phyloP scores from a whole-genome alignment of 768 basidiomycete species.

The Tricholoma sp. region DNA sequence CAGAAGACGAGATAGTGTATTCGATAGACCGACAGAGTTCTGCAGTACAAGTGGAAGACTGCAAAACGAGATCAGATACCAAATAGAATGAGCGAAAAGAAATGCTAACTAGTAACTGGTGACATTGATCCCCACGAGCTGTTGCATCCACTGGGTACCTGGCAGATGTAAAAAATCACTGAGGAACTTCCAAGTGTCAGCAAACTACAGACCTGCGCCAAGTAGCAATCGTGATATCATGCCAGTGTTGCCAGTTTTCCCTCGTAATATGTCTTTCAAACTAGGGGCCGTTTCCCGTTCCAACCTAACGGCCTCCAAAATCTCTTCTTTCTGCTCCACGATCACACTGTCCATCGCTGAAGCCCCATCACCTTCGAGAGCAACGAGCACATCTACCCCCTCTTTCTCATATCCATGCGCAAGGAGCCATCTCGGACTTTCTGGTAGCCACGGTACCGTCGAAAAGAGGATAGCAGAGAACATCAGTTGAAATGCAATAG shows the following conservation, averaged over 20 bases:
- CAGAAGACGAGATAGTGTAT: slow-evolving; percentile 42
- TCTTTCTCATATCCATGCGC: slow-evolving; percentile 39
- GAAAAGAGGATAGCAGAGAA: slow-evolving; percentile 40
- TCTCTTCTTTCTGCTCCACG: slow-evolving; percentile 33
- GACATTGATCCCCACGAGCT: slow-evolving; percentile 46
- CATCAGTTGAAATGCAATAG: slow-evolving; percentile 45
- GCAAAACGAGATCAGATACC: background rate
- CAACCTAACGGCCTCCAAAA: slow-evolving; percentile 38
- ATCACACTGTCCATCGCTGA: slow-evolving; percentile 32
- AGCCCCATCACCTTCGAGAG: slow-evolving; percentile 34
- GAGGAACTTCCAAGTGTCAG: background rate
- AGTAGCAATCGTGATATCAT: slow-evolving; percentile 39
- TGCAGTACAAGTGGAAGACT: slow-evolving; percentile 45
- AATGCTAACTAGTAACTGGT: slow-evolving; percentile 43
- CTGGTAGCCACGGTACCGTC: slow-evolving; percentile 45
- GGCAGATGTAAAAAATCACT: background rate
- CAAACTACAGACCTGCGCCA: slow-evolving; percentile 31
- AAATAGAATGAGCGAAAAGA: background rate
- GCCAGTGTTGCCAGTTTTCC: slow-evolving; percentile 38
- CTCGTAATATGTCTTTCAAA: slow-evolving; percentile 37
- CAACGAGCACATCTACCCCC: slow-evolving; percentile 36
- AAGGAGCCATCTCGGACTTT: slow-evolving; percentile 44
- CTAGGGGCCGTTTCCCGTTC: slow-evolving; percentile 36
- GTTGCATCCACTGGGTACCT: slow-evolving; percentile 52
- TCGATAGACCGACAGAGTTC: slow-evolving; percentile 47